Evolutionary conservation across 2,329 filamentous ascomycete genomes (phyloP).

Genomic region (Talaromyces sp.): DNA sequence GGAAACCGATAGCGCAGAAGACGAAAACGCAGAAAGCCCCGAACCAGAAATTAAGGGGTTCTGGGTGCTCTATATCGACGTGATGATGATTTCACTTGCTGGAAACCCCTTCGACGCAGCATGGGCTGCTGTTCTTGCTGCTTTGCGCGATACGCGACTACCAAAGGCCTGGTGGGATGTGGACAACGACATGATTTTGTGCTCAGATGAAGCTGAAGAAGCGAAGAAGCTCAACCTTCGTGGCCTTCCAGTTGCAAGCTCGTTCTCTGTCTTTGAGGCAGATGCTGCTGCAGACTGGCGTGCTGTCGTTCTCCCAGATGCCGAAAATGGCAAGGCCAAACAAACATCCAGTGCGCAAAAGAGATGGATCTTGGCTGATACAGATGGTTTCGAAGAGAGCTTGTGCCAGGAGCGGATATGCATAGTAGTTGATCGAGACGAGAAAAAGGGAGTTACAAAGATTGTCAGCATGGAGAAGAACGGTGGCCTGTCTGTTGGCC

Average conservation of each 20-base stretch:
- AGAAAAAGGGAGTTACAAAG: slow-evolving; percentile 39
- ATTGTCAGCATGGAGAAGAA: slow-evolving; percentile 74
- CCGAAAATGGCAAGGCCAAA: slow-evolving; percentile 43
- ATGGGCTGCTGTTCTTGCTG: slow-evolving; percentile 78
- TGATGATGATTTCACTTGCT: slow-evolving; percentile 90
- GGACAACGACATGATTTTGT: slow-evolving; percentile 73
- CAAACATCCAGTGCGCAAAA: slow-evolving; percentile 25
- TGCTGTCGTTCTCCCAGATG: slow-evolving; percentile 28
- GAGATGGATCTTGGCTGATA: slow-evolving; percentile 75
- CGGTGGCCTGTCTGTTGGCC: slow-evolving; percentile 67
- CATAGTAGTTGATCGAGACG: slow-evolving; percentile 62
- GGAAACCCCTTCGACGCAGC: slow-evolving; percentile 88
- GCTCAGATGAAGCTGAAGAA: slow-evolving; percentile 55
- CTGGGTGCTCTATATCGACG: slow-evolving; percentile 91
- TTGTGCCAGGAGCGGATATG: slow-evolving; percentile 79
- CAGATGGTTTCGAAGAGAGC: slow-evolving; percentile 82
- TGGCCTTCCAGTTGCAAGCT: slow-evolving; percentile 68
- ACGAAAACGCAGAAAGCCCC: slow-evolving; percentile 29
- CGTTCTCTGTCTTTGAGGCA: slow-evolving; percentile 71
- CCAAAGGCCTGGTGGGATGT: slow-evolving; percentile 77
- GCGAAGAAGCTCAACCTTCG: slow-evolving; percentile 54
- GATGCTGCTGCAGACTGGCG: slow-evolving; percentile 37
- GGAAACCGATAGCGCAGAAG: slow-evolving; percentile 34
- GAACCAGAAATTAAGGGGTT: slow-evolving; percentile 66
- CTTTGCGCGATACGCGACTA: slow-evolving; percentile 69